These are phyloP conservation scores for Aspergillus brunneoviolaceus DNA, from an alignment of 2,329 filamentous ascomycete species.

Conservation along the genomic window DNA sequence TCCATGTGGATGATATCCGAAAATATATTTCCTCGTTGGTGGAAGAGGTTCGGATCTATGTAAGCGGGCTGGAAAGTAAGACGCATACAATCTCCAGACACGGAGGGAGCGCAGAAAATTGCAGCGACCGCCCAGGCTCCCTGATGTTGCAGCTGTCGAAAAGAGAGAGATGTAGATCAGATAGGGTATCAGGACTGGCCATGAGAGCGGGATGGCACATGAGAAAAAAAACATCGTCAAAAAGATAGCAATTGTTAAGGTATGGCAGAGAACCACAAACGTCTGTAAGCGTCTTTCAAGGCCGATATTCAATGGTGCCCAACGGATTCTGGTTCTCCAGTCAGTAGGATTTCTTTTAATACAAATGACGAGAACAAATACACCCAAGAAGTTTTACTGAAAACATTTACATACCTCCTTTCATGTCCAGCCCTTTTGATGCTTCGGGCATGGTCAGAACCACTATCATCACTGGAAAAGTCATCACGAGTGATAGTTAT, in stretches of 20 bases:
- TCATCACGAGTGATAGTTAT: background rate
- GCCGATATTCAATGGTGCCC: conserved; percentile 76
- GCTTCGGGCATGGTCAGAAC: background rate
- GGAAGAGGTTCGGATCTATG: conserved; percentile 81
- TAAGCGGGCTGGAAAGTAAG: conserved; percentile 85
- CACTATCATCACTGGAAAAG: background rate
- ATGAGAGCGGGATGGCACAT: conserved; percentile 86
- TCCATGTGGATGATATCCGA: conserved; percentile 95
- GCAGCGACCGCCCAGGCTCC: conserved; percentile 71
- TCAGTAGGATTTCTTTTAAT: background rate
- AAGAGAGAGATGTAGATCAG: conserved; percentile 74
- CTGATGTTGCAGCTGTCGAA: conserved; percentile 74
- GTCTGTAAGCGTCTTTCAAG: conserved; percentile 73
- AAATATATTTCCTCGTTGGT: conserved; percentile 86
- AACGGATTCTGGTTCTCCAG: conserved; percentile 63
- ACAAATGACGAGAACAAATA: background rate
- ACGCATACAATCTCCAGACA: conserved; percentile 85
- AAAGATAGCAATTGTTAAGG: conserved; percentile 66
- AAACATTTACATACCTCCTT: background rate
- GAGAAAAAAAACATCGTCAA: conserved; percentile 85
- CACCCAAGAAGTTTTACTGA: background rate
- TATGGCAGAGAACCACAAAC: conserved; percentile 72
- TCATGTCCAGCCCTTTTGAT: background rate
- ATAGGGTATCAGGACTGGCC: conserved; percentile 77
- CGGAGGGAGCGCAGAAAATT: conserved; percentile 70